These are phyloP conservation scores for Nigrospora osmanthi DNA, from an alignment of 2,329 filamentous ascomycete genomes.

Conservation along the genomic window DNA sequence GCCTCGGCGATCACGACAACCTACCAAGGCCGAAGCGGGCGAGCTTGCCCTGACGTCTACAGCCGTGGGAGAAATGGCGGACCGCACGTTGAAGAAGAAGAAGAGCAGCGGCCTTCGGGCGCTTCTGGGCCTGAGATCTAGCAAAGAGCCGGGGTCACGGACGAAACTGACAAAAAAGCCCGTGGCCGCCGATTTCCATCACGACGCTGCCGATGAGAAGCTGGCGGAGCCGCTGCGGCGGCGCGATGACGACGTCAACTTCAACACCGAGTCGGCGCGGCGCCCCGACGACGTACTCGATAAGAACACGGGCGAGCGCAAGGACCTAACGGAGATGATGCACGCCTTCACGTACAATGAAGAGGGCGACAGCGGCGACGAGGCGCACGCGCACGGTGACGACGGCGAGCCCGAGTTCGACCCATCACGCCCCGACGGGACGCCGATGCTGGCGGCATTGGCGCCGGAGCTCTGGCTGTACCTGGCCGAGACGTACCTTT, in stretches of 20 bases:
- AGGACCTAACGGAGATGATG: slow-evolving; percentile 1
- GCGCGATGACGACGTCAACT: neutral
- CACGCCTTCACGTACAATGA: neutral
- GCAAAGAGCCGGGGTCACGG: neutral
- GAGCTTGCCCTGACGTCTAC: neutral
- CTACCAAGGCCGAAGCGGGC: neutral
- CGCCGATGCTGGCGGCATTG: neutral
- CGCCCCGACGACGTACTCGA: neutral
- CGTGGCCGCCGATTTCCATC: neutral
- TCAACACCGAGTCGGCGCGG: neutral
- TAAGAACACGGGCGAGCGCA: neutral
- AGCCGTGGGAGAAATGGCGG: neutral
- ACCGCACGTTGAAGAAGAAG: neutral
- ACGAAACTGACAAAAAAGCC: neutral
- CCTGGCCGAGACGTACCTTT: neutral
- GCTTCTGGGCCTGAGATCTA: neutral
- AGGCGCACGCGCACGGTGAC: neutral
- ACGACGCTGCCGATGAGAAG: neutral
- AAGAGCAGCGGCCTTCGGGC: neutral
- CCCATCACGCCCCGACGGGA: neutral
- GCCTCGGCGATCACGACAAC: neutral
- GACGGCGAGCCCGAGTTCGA: neutral
- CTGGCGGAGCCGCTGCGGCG: neutral
- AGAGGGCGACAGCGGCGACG: neutral
- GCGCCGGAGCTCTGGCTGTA: neutral